Conservation (phyloP, 2,329 filamentous ascomycete genomes). For the Neofusicoccum laricinum region DNA sequence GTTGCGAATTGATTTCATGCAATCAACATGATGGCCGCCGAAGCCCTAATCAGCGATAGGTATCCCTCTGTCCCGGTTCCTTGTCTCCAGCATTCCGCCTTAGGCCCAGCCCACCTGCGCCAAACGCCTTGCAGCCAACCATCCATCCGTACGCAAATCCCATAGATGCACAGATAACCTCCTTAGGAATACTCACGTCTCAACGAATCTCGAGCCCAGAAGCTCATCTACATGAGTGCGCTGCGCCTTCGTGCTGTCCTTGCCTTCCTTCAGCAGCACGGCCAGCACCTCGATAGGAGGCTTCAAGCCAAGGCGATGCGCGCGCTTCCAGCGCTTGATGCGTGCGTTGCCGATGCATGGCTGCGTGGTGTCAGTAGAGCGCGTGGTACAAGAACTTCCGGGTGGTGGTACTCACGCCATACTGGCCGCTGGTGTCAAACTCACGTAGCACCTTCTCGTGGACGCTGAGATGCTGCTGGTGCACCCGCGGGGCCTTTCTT, state of each 20-base stretch:
- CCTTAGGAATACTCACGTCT: slow-evolving; percentile 25
- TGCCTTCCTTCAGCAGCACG: slow-evolving; percentile 70
- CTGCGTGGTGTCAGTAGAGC: slow-evolving; percentile 44
- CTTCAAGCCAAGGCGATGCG: slow-evolving; percentile 74
- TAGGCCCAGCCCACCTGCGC: background rate
- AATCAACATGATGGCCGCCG: background rate
- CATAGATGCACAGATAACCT: background rate
- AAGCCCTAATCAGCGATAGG: background rate
- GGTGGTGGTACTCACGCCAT: slow-evolving; percentile 64
- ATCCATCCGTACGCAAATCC: background rate
- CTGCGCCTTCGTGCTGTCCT: slow-evolving; percentile 54
- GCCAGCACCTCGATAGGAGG: slow-evolving; percentile 89
- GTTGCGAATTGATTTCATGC: background rate
- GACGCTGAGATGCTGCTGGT: slow-evolving; percentile 69
- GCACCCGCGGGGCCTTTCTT: slow-evolving; percentile 67
- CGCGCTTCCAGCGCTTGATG: slow-evolving; percentile 82
- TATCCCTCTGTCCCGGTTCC: background rate
- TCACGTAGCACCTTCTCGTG: slow-evolving; percentile 86
- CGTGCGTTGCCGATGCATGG: slow-evolving; percentile 84
- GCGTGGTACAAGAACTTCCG: background rate
- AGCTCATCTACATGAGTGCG: slow-evolving; percentile 72
- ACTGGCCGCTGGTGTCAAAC: slow-evolving; percentile 89
- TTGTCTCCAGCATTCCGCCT: background rate
- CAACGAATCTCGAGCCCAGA: slow-evolving; percentile 49
- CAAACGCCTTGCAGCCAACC: slow-evolving; percentile 10